phyloP scores from a whole-genome alignment of 257 asterid species.

The Apocynum venetum region DNA sequence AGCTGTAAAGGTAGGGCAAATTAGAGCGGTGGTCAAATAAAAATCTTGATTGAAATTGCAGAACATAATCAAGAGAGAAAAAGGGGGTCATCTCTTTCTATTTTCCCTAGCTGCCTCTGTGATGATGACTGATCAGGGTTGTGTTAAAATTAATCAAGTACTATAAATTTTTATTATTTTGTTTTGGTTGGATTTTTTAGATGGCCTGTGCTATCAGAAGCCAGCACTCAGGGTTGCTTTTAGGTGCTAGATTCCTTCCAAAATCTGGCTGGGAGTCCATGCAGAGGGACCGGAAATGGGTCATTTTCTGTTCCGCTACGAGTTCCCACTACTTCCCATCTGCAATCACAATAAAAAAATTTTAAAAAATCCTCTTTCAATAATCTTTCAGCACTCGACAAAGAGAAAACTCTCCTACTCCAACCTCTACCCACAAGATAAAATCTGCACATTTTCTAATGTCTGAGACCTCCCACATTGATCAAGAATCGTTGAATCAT shows the following conservation, averaged over 20 bases:
- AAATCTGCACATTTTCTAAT: not conserved
- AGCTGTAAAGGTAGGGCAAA: slow-evolving; percentile 32
- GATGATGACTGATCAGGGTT: not conserved
- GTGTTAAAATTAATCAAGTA: not conserved
- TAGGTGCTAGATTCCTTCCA: slow-evolving; percentile 40
- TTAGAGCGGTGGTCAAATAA: slow-evolving; percentile 8
- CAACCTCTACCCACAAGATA: not conserved
- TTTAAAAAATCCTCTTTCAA: slow-evolving; percentile 12
- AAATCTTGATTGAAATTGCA: slow-evolving; percentile 16
- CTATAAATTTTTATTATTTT: not conserved
- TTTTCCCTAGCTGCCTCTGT: slow-evolving; percentile 4
- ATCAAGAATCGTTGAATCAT: not conserved
- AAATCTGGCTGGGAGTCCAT: slow-evolving; percentile 75
- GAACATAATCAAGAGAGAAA: slow-evolving; percentile 14
- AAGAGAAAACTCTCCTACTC: not conserved
- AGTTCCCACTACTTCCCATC: slow-evolving; percentile 71
- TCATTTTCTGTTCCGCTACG: slow-evolving; percentile 58
- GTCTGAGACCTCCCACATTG: not conserved
- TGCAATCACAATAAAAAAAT: slow-evolving; percentile 33
- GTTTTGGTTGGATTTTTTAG: not conserved
- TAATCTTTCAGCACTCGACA: slow-evolving; percentile 19
- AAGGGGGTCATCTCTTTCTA: not conserved
- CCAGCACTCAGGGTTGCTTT: slow-evolving; percentile 3
- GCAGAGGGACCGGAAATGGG: slow-evolving; percentile 76
- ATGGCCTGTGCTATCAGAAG: not conserved